These are phyloP conservation scores for Inonotus hispidus DNA, from an alignment of 1,284 basidiomycete genomes.

Conservation along the genomic window DNA sequence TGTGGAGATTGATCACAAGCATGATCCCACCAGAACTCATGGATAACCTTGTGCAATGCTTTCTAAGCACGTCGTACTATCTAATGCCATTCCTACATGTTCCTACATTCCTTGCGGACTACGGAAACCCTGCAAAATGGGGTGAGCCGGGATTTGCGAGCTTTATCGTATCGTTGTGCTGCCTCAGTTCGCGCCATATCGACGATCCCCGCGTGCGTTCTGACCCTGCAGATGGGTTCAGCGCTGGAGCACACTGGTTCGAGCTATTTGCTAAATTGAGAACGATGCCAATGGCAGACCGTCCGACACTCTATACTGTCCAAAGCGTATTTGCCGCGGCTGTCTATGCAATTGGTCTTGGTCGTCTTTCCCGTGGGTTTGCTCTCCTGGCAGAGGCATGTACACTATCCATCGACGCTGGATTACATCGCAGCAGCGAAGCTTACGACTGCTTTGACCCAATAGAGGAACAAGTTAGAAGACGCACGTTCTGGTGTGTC, in stretches of 20 bases:
- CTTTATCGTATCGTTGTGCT: conserved; percentile 86
- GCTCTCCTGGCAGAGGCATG: conserved; percentile 79
- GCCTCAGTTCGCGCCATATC: conserved; percentile 82
- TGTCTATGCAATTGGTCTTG: conserved; percentile 83
- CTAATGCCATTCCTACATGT: conserved; percentile 88
- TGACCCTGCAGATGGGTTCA: conserved; percentile 72
- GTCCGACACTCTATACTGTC: conserved; percentile 84
- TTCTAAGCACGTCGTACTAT: conserved; percentile 86
- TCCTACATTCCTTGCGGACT: conserved; percentile 83
- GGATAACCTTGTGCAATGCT: conserved; percentile 81
- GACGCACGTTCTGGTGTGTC: conserved; percentile 91
- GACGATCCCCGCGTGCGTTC: conserved; percentile 84
- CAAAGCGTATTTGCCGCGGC: conserved; percentile 84
- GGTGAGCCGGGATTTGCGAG: conserved; percentile 88
- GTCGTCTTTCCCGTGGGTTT: conserved; percentile 82
- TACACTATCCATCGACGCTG: conserved; percentile 80
- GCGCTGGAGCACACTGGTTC: conserved; percentile 87
- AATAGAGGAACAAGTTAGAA: conserved; percentile 83
- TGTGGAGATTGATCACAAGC: conserved; percentile 72
- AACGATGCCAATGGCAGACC: conserved; percentile 81
- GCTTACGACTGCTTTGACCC: conserved; percentile 86
- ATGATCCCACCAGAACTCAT: conserved; percentile 81
- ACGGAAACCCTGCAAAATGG: conserved; percentile 89
- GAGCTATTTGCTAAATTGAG: conserved; percentile 79
- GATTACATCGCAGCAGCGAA: conserved; percentile 80